Conservation (phyloP, 225 moss, liverwort and hornwort genomes). For the Pseudisothecium myosuroides region DNA sequence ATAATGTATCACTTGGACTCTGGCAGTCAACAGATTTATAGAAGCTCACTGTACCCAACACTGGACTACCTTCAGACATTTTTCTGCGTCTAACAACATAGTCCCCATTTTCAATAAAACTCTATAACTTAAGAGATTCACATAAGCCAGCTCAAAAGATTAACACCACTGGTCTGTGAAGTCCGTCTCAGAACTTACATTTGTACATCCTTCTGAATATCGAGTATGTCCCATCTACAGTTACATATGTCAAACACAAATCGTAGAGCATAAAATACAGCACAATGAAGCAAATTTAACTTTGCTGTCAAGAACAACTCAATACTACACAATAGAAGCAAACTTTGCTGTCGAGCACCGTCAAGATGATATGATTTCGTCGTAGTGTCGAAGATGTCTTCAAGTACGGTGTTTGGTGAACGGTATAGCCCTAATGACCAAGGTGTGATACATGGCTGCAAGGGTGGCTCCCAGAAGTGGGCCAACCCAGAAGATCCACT, state of each 20-base stretch:
- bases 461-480: conserved; percentile 35
- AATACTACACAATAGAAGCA: neutral
- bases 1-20: neutral
- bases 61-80: neutral
- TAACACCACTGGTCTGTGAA: neutral
- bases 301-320: neutral
- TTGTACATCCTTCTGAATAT: conserved; percentile 2
- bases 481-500: conserved; percentile 58
- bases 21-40: neutral
- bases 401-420: conserved; percentile 23
- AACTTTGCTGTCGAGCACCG: neutral
- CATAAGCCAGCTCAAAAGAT: neutral
- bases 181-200: neutral
- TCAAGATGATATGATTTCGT: neutral
- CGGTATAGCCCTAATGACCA: conserved; percentile 41
- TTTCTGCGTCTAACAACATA: no score
- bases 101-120: neutral
- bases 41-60: neutral
- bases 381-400: neutral
- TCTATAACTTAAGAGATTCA: neutral
- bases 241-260: neutral
- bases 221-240: neutral
- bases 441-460: conserved; percentile 38
- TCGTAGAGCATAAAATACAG: neutral
- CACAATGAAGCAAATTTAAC: neutral